Base-by-base conservation (phyloP, 208 protist species). In the Trypanosoma melophagium region DNA sequence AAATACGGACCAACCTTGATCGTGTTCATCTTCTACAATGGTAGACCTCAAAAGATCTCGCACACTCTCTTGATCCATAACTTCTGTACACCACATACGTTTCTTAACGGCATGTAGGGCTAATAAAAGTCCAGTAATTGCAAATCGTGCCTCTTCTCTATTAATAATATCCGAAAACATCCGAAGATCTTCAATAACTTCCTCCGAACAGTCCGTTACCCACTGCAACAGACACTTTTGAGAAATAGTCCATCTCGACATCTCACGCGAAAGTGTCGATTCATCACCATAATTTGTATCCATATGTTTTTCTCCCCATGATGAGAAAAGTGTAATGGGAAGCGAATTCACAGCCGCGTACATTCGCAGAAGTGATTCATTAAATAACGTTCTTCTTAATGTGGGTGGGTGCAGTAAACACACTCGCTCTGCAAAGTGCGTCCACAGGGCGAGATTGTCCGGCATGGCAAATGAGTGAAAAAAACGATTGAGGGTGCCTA, bases 11-110 rank as follows among this genome's bases (percentile, higher is more conserved):
- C 70, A 76, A 12, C 70, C 70, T 13, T 19, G 24, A 49, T 76
- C 70, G 25, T 76, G 70, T 24, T 69, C 70, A 24, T 69, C 62
- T 38, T 76, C 70, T 57, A 76, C 70, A 53, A 76, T 59, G 19
- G 70, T 76, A 19, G 70, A 55, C 7, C 70, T 61, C 44, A 76
- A 49, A 42, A 76, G 63, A 38, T 76, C 70, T 41, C 70, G 70
- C 0, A 76, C 70, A 60, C 55, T 66, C 35, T 76, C 70, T 24
- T 69, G 10, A 45, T 76, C 70, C n/a, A 31, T 66, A 0, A 76
- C 61, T 62, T 76, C 70, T 8, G 70, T 76, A 49, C 35, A 67
- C 70, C 70, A 76, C 70, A 76, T 76, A 40, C 70, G 70, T 41
- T 68, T 69, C 50, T 76, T 76, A 2, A 76, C 70, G 12, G 57